These are phyloP conservation scores for Colletotrichum brevisporum DNA, from an alignment of 2,329 filamentous ascomycete species.

Conservation along the genomic window DNA sequence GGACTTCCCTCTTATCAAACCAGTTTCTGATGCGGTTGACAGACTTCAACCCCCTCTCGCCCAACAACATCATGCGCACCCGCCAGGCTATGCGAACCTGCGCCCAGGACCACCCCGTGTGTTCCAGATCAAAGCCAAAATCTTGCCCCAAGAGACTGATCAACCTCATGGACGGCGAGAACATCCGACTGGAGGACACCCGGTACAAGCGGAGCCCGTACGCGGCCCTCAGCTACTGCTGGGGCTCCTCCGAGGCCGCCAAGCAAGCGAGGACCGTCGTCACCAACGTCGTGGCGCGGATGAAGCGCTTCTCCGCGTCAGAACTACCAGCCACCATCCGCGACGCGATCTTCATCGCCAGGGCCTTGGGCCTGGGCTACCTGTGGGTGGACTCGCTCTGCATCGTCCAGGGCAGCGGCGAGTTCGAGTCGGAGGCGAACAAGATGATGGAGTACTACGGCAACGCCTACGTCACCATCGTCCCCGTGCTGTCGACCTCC, in stretches of 20 bases:
- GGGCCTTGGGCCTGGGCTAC: not conserved
- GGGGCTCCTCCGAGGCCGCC: not conserved
- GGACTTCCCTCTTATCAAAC: not conserved
- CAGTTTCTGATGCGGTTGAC: not conserved
- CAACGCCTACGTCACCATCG: constrained; percentile 3
- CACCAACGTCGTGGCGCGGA: not conserved
- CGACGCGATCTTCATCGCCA: not conserved
- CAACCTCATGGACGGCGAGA: not conserved
- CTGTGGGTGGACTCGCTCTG: constrained; percentile 1
- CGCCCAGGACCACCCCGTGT: not conserved
- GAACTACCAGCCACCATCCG: not conserved
- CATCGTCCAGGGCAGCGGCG: not conserved
- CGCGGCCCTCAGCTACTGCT: not conserved
- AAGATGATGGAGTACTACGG: constrained; percentile 4
- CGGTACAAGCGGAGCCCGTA: not conserved
- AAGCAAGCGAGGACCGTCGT: not conserved
- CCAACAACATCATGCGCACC: not conserved
- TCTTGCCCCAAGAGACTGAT: not conserved
- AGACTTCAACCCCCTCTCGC: not conserved
- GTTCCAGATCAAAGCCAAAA: not conserved
- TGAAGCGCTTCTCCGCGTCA: not conserved
- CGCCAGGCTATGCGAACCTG: not conserved
- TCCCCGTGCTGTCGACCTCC: not conserved
- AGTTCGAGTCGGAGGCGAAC: not conserved
- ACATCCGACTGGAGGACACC: not conserved